Evolutionary conservation across 305 asterid genomes (phyloP).

Genomic region (Rubia tinctorum): DNA sequence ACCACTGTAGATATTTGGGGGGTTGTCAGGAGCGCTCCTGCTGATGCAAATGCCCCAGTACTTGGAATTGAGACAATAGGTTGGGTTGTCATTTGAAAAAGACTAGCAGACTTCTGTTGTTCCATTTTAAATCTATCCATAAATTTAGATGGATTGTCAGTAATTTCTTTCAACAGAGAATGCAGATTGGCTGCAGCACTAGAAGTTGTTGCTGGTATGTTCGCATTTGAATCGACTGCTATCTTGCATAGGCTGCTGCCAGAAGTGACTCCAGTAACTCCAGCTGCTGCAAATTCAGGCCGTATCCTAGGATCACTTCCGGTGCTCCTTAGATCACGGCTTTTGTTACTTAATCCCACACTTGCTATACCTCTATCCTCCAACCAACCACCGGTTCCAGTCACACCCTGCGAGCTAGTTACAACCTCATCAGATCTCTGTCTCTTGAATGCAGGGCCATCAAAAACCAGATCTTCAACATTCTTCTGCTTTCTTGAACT

Average conservation of each 20-base stretch:
- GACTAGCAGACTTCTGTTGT: conserved; percentile 52
- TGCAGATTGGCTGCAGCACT: conserved; percentile 47
- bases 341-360: conserved; percentile 23
- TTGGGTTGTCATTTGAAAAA: conserved; percentile 35
- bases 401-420: conserved; percentile 23
- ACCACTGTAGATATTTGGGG: conserved; percentile 45
- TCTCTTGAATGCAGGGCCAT: conserved; percentile 67
- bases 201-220: conserved; percentile 34
- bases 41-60: conserved; percentile 50
- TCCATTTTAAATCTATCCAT: conserved; percentile 69
- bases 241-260: conserved; percentile 25
- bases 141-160: conserved; percentile 75
- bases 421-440: conserved; percentile 45
- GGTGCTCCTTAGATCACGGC: conserved; percentile 17
- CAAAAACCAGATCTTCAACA: conserved; percentile 41
- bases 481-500: conserved; percentile 59
- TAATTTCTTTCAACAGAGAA: conserved; percentile 63
- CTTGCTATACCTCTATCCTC: conserved; percentile 43
- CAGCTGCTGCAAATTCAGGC: conserved; percentile 29
- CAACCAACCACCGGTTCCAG: conserved; percentile 47
- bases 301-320: conserved; percentile 25
- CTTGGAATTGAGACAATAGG: conserved; percentile 36
- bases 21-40: conserved; percentile 47
- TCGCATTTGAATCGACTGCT: conserved; percentile 28
- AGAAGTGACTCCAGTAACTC: conserved; percentile 23